Percentiles rank a stretch among this genome's conserved stretches.
These are phyloP conservation scores for Verticillium dahliae DNA, from an alignment of 2,329 filamentous ascomycete species.

Conservation along the genomic window DNA sequence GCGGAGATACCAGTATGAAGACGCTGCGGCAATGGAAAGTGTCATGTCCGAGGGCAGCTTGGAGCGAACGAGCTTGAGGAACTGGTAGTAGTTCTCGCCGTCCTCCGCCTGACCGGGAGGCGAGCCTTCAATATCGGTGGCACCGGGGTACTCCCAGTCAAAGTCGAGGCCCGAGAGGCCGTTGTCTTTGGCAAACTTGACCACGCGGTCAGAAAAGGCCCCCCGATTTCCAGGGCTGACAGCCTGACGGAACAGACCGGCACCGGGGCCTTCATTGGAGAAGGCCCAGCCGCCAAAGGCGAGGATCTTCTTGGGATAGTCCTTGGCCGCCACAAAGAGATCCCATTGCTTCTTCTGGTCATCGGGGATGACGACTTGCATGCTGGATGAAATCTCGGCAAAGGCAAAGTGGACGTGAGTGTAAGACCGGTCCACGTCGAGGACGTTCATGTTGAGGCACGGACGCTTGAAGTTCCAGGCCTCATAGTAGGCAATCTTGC, in stretches of 20 bases:
- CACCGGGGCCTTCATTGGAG: background rate
- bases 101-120: background rate
- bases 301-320: background rate
- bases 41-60: background rate
- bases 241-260: background rate
- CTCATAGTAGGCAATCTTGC: constrained; percentile 25
- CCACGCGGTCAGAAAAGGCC: background rate
- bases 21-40: constrained; percentile 1
- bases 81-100: constrained; percentile 16
- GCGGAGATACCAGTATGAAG: background rate
- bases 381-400: constrained; percentile 16
- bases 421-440: constrained; percentile 7
- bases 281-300: constrained; percentile 1
- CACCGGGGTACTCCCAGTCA: constrained; percentile 38
- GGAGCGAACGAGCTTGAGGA: constrained; percentile 3
- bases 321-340: constrained; percentile 19
- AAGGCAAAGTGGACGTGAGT: constrained; percentile 31
- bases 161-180: constrained; percentile 31
- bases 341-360: constrained; percentile 16
- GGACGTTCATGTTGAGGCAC: constrained; percentile 23
- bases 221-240: background rate
- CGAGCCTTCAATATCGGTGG: constrained; percentile 14
- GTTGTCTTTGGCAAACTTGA: background rate
- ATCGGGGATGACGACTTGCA: constrained; percentile 6
- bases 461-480: constrained; percentile 21